Conservation (phyloP, 345 rosid species). For the Rhizophora apiculata region DNA sequence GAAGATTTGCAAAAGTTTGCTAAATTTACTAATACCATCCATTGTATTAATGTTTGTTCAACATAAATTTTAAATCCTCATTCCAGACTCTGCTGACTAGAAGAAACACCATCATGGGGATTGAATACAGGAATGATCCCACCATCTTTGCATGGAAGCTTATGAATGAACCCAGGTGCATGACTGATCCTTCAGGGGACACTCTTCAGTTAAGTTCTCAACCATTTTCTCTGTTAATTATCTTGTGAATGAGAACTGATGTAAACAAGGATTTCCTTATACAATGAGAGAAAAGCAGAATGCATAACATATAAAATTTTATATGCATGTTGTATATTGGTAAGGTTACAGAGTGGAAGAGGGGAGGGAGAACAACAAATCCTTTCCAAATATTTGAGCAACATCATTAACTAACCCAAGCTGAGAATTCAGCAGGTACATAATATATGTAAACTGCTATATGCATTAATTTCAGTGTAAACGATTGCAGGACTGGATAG, state of each 20-base stretch:
- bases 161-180: slow-evolving; percentile 94
- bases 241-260: neutral
- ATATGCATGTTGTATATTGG: too few species aligned
- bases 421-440: neutral
- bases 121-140: slow-evolving; percentile 86
- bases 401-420: too few species aligned
- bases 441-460: neutral
- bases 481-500: slow-evolving; percentile 71
- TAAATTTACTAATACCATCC: too few species aligned
- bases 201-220: slow-evolving; percentile 74
- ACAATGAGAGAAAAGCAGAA: too few species aligned
- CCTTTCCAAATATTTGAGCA: too few species aligned
- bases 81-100: slow-evolving; percentile 72
- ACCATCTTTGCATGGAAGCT: slow-evolving; percentile 91
- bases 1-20: too few species aligned
- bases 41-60: neutral
- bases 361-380: too few species aligned
- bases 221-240: neutral
- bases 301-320: too few species aligned
- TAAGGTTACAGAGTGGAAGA: too few species aligned
- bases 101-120: slow-evolving; percentile 81
- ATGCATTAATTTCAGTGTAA: slow-evolving; percentile 7
- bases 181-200: slow-evolving; percentile 87
- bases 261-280: too few species aligned
- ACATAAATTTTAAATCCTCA: slow-evolving; percentile 18